Conservation (phyloP, 768 basidiomycete species). For the Dictyophora rubrovolvata region DNA sequence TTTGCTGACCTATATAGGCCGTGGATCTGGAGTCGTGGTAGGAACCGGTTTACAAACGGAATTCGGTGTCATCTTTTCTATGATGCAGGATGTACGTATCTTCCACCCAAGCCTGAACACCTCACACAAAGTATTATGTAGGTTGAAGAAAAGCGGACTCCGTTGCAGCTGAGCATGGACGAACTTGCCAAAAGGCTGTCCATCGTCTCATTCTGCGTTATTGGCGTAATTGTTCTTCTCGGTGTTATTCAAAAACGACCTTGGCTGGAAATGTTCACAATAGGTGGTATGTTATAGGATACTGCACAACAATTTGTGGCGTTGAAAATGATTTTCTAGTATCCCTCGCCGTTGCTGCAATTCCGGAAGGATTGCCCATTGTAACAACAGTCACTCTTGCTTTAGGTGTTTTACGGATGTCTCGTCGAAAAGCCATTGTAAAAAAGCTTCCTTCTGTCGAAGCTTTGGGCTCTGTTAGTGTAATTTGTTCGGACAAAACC, state of each 20-base stretch:
- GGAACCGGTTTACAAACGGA: slow-evolving; percentile 80
- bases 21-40: slow-evolving; percentile 81
- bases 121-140: slow-evolving; percentile 13
- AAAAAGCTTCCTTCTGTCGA: slow-evolving; percentile 96
- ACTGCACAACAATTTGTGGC: slow-evolving; percentile 9
- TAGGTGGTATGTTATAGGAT: slow-evolving; percentile 60
- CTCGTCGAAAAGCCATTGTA: slow-evolving; percentile 90
- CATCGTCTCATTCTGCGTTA: slow-evolving; percentile 83
- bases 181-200: slow-evolving; percentile 91
- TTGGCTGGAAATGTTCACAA: slow-evolving; percentile 98
- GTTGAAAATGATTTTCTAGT: slow-evolving; percentile 40
- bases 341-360: slow-evolving; percentile 95
- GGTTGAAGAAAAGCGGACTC: slow-evolving; percentile 85
- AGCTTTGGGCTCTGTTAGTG: slow-evolving; percentile 87
- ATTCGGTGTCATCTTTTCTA: slow-evolving; percentile 92
- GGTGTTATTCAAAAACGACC: slow-evolving; percentile 77
- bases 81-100: slow-evolving; percentile 86
- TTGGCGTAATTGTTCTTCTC: slow-evolving; percentile 86
- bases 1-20: slow-evolving; percentile 31
- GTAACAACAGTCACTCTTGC: slow-evolving; percentile 97
- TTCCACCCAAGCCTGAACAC: neutral
- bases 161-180: slow-evolving; percentile 90
- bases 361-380: slow-evolving; percentile 93
- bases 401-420: slow-evolving; percentile 88
- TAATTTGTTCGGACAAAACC: slow-evolving; percentile 97